Conservation (phyloP, 2,329 filamentous ascomycete species). For the Fusarium sp. region DNA sequence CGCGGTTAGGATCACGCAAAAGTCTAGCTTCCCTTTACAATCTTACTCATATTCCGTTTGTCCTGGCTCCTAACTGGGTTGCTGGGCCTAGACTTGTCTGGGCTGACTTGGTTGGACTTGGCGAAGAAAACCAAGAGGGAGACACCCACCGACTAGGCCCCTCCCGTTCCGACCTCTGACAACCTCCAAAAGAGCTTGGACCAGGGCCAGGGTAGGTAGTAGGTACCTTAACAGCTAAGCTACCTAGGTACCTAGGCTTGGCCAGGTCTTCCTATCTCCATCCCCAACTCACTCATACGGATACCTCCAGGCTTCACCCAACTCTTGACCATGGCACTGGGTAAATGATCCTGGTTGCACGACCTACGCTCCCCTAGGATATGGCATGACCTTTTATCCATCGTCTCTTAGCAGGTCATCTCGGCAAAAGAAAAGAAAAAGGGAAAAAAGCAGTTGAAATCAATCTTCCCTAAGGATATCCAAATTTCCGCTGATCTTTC, state of each 20-base stretch:
- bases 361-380: conserved; percentile 11
- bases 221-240: conserved; percentile 12
- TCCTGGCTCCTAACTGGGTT: neutral
- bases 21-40: conserved; percentile 4
- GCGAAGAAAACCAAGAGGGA: neutral
- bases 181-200: conserved; percentile 40
- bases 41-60: conserved; percentile 3
- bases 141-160: conserved; percentile 19
- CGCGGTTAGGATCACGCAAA: neutral
- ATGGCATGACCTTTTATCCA: conserved; percentile 18
- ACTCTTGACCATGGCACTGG: conserved; percentile 33
- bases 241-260: conserved; percentile 21
- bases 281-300: conserved; percentile 16
- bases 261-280: conserved; percentile 21
- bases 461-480: conserved; percentile 15
- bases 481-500: conserved; percentile 44
- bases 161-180: conserved; percentile 42
- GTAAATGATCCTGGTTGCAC: conserved; percentile 39
- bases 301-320: conserved; percentile 5
- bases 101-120: neutral
- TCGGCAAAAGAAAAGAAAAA: conserved; percentile 31
- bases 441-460: conserved; percentile 8
- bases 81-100: neutral
- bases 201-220: conserved; percentile 22
- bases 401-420: conserved; percentile 37